phyloP scores from a whole-genome alignment of 2,329 filamentous ascomycete species.

The Epicoccum nigrum region DNA sequence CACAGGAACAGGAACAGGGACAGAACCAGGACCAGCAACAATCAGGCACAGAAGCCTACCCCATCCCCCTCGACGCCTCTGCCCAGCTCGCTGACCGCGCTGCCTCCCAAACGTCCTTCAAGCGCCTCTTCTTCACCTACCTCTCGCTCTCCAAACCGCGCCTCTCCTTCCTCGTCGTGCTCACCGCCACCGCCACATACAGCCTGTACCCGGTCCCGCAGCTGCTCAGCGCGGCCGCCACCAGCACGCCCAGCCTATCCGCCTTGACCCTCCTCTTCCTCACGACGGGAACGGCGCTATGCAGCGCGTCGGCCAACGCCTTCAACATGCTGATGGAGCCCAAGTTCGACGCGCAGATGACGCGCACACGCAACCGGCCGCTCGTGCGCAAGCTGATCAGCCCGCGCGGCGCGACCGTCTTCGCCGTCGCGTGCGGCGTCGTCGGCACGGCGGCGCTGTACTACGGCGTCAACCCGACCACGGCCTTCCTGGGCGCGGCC shows the following conservation, averaged over 20 bases:
- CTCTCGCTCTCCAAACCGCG: conserved; percentile 95
- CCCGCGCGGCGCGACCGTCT: conserved; percentile 72
- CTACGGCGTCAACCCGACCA: conserved; percentile 92
- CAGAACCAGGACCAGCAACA: no score
- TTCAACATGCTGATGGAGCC: conserved; percentile 98
- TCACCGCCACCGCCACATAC: conserved; percentile 89
- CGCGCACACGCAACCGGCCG: conserved; percentile 86
- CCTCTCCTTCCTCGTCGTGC: conserved; percentile 86
- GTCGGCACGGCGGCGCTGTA: conserved; percentile 76
- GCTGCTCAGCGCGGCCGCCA: conserved; percentile 74
- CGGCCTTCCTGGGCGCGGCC: conserved; percentile 79
- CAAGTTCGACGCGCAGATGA: conserved; percentile 89
- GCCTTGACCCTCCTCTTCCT: conserved; percentile 92
- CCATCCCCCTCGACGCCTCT: conserved; percentile 63
- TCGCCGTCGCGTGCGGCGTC: conserved; percentile 75
- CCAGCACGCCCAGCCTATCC: conserved; percentile 77
- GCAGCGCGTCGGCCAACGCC: conserved; percentile 88
- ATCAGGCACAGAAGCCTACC: conserved; percentile 36
- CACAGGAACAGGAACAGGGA: no score
- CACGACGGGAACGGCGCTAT: conserved; percentile 85
- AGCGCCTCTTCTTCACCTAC: conserved; percentile 76
- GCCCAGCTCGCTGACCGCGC: conserved; percentile 62
- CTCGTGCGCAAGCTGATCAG: conserved; percentile 82
- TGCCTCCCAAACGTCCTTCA: conserved; percentile 62
- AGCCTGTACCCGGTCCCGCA: conserved; percentile 91